A percentile compares a stretch with the other conserved stretches of the same genome.
Evolutionary conservation across 352 stramenopile genomes (phyloP).

Genomic region (Phytophthora fragariaefolia): DNA sequence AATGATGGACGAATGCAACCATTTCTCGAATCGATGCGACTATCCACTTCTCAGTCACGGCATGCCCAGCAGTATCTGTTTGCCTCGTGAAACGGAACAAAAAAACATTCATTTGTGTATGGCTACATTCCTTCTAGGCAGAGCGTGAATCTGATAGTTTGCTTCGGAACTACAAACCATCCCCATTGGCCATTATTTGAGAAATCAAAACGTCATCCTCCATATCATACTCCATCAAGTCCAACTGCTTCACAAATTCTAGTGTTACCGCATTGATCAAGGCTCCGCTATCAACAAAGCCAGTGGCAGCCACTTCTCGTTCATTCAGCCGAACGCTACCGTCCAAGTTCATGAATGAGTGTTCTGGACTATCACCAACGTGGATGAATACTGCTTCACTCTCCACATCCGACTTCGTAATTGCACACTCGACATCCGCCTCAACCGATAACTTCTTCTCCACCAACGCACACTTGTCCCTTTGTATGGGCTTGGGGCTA

Average conservation of each 20-base stretch:
- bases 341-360: no score
- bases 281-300: no score
- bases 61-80: constrained; percentile 13
- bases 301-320: no score
- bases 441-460: neutral
- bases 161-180: neutral
- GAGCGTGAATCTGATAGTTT: neutral
- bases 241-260: neutral
- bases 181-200: neutral
- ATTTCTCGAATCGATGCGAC: neutral
- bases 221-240: neutral
- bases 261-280: no score
- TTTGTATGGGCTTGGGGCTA: constrained; percentile 7
- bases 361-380: no score
- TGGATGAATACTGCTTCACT: no score
- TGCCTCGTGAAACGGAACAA: no score
- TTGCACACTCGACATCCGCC: no score
- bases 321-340: no score
- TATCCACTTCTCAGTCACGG: constrained; percentile 2
- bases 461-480: constrained; percentile 9
- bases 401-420: no score
- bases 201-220: neutral
- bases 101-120: neutral
- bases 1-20: constrained; percentile 1
- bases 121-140: neutral